Conservation (phyloP, 2,329 filamentous ascomycete species). For the Trichoderma simmonsii region DNA sequence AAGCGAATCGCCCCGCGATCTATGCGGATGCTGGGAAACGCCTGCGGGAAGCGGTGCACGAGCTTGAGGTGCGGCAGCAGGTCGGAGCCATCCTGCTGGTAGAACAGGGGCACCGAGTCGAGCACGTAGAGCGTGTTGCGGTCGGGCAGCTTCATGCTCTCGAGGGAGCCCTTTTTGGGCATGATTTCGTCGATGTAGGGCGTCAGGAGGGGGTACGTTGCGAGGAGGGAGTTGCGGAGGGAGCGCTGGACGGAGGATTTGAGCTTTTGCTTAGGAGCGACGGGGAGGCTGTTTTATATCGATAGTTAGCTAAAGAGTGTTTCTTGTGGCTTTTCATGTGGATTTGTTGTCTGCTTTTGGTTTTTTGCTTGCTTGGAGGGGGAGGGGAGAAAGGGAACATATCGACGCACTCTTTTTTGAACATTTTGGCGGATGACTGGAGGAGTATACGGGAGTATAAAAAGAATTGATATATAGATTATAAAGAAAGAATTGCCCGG, state of each 20-base stretch:
- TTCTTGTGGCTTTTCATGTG: neutral
- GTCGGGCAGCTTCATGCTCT: constrained; percentile 90
- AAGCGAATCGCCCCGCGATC: constrained; percentile 96
- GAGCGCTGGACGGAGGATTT: constrained; percentile 92
- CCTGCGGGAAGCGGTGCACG: constrained; percentile 83
- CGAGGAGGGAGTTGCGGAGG: constrained; percentile 76
- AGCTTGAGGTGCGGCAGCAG: constrained; percentile 85
- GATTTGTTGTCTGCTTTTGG: neutral
- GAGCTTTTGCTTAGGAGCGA: constrained; percentile 87
- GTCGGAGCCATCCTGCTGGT: constrained; percentile 72
- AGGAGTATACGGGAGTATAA: neutral
- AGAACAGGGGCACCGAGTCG: constrained; percentile 78
- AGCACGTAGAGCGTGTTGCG: constrained; percentile 85
- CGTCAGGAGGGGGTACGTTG: constrained; percentile 80
- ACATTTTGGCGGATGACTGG: constrained; percentile 58
- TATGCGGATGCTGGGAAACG: constrained; percentile 81
- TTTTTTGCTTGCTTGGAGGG: neutral
- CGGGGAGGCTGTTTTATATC: constrained; percentile 56
- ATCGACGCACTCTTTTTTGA: constrained; percentile 79
- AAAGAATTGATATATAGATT: neutral
- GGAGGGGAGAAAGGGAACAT: neutral
- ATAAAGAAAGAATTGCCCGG: no score
- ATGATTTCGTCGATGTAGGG: constrained; percentile 91
- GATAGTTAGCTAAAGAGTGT: neutral
- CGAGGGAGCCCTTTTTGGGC: constrained; percentile 89